phyloP scores from a whole-genome alignment of 1,139 yeast species.

The Zygoascus sp. region DNA sequence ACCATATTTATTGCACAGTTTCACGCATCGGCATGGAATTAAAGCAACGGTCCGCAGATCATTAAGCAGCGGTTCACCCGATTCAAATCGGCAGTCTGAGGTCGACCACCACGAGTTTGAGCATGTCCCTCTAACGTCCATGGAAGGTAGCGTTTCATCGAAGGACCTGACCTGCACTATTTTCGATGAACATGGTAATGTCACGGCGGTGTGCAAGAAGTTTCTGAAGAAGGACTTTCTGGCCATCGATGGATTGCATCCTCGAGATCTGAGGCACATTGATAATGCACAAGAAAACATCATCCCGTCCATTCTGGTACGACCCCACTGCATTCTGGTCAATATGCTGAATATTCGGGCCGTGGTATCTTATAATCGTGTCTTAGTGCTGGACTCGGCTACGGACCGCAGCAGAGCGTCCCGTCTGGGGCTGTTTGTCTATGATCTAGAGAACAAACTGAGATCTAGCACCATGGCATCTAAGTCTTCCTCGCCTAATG shows the following conservation, averaged over 20 bases:
- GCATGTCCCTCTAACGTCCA: background rate
- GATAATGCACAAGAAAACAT: constrained; percentile 83
- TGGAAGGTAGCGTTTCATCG: constrained; percentile 10
- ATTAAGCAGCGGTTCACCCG: background rate
- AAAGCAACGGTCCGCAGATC: background rate
- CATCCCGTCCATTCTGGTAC: constrained; percentile 77
- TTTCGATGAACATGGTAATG: constrained; percentile 67
- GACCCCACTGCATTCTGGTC: constrained; percentile 74
- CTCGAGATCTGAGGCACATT: constrained; percentile 77
- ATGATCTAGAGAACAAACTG: constrained; percentile 75
- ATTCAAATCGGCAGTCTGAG: background rate
- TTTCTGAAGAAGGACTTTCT: constrained; percentile 70
- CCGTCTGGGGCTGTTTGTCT: constrained; percentile 69
- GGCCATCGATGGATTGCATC: constrained; percentile 65
- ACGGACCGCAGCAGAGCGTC: constrained; percentile 45
- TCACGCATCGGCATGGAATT: too few species aligned
- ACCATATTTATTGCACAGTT: background rate
- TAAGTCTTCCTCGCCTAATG: constrained; percentile 1
- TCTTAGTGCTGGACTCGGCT: constrained; percentile 72
- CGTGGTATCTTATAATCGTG: constrained; percentile 67
- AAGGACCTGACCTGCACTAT: constrained; percentile 56
- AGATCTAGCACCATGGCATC: constrained; percentile 30
- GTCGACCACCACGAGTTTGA: constrained; percentile 9
- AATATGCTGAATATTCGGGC: constrained; percentile 82
- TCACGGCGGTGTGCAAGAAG: constrained; percentile 63